Evolutionary conservation across 2,329 filamentous ascomycete genomes (phyloP).

Genomic region (Claviceps lovelessii): DNA sequence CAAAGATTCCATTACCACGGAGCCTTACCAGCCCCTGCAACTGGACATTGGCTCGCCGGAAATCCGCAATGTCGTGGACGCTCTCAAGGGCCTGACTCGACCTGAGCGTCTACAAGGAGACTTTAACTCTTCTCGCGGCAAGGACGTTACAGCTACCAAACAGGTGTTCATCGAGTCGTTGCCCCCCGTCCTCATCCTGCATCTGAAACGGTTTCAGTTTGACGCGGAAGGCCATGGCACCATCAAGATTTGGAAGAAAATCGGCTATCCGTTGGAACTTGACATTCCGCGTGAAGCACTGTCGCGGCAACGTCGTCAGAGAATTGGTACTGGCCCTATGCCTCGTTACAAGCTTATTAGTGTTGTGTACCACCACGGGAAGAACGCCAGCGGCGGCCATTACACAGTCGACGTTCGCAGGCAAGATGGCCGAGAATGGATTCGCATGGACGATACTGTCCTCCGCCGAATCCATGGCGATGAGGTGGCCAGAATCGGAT

Average conservation of each 20-base stretch:
- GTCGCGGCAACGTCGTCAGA: conserved; percentile 54
- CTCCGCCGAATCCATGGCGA: conserved; percentile 74
- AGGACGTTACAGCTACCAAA: conserved; percentile 69
- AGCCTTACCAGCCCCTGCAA: conserved; percentile 88
- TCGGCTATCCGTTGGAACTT: conserved; percentile 86
- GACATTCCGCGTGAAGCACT: conserved; percentile 88
- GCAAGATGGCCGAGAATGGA: conserved; percentile 91
- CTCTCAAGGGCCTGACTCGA: conserved; percentile 68
- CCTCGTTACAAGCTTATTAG: conserved; percentile 77
- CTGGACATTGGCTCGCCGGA: conserved; percentile 82
- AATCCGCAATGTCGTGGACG: conserved; percentile 83
- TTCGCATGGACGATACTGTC: conserved; percentile 85
- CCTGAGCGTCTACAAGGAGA: conserved; percentile 76
- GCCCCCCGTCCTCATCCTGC: conserved; percentile 81
- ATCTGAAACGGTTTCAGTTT: conserved; percentile 95
- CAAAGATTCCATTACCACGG: conserved; percentile 80
- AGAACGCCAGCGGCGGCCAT: conserved; percentile 88
- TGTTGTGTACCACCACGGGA: conserved; percentile 94
- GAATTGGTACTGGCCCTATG: conserved; percentile 48
- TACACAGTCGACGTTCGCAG: conserved; percentile 95
- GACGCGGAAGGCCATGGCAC: conserved; percentile 67
- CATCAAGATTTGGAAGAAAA: conserved; percentile 96
- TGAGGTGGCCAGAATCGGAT: conserved; percentile 75
- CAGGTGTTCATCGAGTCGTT: conserved; percentile 88
- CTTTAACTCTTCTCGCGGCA: conserved; percentile 65